Evolutionary conservation across 1,284 basidiomycete genomes (phyloP), one percentile per base, ranked within the genome.

Genomic region (Trametes polyzona): DNA sequence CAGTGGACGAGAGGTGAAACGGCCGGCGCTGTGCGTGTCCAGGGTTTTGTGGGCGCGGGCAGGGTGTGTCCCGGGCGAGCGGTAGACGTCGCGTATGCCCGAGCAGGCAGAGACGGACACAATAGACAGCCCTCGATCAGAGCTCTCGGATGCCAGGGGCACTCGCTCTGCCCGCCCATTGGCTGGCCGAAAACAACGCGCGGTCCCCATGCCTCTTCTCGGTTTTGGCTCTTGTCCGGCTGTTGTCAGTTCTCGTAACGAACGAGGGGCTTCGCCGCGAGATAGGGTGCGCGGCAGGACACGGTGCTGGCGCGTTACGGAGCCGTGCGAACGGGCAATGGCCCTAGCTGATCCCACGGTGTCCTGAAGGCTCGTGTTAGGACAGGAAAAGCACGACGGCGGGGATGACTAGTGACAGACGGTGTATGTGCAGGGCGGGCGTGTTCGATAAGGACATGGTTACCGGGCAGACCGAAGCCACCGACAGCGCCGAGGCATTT

Each of bases 71-170:
- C 62, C 62, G 62, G 53, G 48, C 26, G 53, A 50, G 29, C 35
- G 62, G 62, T 55, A 52, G 37, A 30, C 8, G 23, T 30, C 47
- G 26, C 19, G 27, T 43, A 41, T 12, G 21, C 42, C 19, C 24
- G 11, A 30, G 36, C 5, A 11, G 37, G 24, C 23, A 23, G 11
- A 37, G n/a, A 2, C 30, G 37, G 40, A 33, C 50, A 62, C 61
- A 62, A 62, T 59, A 57, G 52, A 33, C 39, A 40, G 27, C 23
- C 8, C 44, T 48, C 55, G 61, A 63, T 59, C 55, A 62, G 49
- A 50, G 19, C 26, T 33, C n/a, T 36, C 24, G 39, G 21, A 39
- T 51, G 47, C 43, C 58, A 62, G 58, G 52, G 54, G 52, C 55
- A 47, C 14, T 16, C 14, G 3, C 7, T 17, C 21, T 21, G 40